phyloP scores from a whole-genome alignment of 192 early-diverging fungal species.

The Blastocladiella britannica region DNA sequence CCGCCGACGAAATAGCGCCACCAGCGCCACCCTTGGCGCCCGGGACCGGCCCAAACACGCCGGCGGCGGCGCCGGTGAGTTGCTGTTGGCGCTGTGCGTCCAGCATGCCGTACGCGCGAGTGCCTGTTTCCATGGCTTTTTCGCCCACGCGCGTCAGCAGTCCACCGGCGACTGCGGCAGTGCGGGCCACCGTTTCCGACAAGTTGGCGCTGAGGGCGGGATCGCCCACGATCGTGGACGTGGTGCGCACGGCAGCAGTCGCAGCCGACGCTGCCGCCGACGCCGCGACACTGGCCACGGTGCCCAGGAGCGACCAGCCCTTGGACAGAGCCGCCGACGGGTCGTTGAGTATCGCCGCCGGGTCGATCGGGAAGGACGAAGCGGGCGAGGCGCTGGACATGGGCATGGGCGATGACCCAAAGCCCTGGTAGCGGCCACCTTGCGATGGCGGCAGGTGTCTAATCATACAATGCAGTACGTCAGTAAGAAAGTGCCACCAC shows the following conservation, averaged over 20 bases:
- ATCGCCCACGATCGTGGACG: background rate
- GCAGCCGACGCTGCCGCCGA: background rate
- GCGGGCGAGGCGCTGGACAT: conserved; percentile 7
- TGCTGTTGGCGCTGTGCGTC: background rate
- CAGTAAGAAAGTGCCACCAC: too few species aligned
- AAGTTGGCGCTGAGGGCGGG: background rate
- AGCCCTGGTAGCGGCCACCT: conserved; percentile 54
- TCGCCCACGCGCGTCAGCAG: background rate
- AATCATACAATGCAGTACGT: too few species aligned
- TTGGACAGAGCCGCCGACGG: conserved; percentile 42
- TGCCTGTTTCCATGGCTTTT: background rate
- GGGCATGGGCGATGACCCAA: conserved; percentile 30
- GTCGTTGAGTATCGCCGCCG: conserved; percentile 43
- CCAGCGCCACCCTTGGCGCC: too few species aligned
- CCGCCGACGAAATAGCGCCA: too few species aligned
- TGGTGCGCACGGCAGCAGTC: background rate
- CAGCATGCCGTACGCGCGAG: background rate
- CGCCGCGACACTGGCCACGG: background rate
- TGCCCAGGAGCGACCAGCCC: conserved; percentile 39
- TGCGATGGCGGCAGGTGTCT: conserved; percentile 41
- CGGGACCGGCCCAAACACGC: background rate
- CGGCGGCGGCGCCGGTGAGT: background rate
- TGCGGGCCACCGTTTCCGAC: too few species aligned
- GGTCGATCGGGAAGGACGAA: conserved; percentile 12
- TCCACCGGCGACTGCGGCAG: background rate